These are phyloP conservation scores for Tuber calosporum DNA, from an alignment of 495 filamentous ascomycete genomes.

Conservation along the genomic window DNA sequence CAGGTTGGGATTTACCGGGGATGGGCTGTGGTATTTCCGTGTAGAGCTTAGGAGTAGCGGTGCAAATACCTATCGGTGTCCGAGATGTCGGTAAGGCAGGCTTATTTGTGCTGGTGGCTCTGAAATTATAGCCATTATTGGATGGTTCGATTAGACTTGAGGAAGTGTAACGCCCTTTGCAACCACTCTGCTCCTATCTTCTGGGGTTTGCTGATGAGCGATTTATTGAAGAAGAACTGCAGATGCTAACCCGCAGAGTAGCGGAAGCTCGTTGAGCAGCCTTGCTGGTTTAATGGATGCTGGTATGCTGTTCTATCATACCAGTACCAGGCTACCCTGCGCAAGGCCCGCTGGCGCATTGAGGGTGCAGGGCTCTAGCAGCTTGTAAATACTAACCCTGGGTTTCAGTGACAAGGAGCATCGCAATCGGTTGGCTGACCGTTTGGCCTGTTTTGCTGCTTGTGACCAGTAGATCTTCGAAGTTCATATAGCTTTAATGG, in stretches of 20 bases:
- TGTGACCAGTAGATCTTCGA: neutral
- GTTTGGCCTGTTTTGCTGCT: neutral
- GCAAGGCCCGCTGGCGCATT: too few species aligned
- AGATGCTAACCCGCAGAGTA: too few species aligned
- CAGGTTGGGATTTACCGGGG: neutral
- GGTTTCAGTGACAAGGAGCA: neutral
- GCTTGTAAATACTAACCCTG: neutral
- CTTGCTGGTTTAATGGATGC: too few species aligned
- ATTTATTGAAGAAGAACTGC: too few species aligned
- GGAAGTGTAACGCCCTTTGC: neutral
- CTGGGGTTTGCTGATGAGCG: neutral
- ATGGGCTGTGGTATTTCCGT: neutral
- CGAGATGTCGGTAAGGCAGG: too few species aligned
- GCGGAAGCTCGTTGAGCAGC: too few species aligned
- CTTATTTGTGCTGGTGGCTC: neutral
- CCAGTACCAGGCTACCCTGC: too few species aligned
- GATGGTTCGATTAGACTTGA: neutral
- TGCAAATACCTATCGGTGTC: too few species aligned
- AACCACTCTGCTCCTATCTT: neutral
- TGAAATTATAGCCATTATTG: neutral
- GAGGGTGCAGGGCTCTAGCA: too few species aligned
- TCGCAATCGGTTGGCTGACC: too few species aligned
- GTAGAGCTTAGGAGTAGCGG: neutral
- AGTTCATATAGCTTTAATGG: neutral
- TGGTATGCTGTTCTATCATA: too few species aligned